A percentile compares a stretch with the other conserved stretches of the same genome.
phyloP scores from a whole-genome alignment of 257 asterid genomes.

The Mentha longifolia region DNA sequence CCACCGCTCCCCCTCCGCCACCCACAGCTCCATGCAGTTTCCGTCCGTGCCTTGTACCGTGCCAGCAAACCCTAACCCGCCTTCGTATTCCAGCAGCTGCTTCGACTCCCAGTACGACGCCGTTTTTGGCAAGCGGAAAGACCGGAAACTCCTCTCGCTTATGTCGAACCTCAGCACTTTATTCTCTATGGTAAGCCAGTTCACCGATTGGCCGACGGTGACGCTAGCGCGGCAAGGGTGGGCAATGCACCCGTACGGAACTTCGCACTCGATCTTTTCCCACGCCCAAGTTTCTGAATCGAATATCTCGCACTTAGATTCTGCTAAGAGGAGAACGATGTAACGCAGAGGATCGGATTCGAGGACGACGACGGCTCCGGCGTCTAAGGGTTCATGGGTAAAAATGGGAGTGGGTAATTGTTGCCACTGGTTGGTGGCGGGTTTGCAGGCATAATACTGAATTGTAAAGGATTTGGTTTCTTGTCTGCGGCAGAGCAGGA shows the following conservation, averaged over 20 bases:
- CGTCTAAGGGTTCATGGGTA: too few species aligned
- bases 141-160: neutral
- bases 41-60: neutral
- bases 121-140: neutral
- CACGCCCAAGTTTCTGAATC: slow-evolving; percentile 38
- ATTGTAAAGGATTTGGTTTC: too few species aligned
- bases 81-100: neutral
- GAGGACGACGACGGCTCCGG: too few species aligned
- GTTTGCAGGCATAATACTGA: too few species aligned
- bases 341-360: too few species aligned
- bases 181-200: neutral
- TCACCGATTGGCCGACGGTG: neutral
- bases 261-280: neutral
- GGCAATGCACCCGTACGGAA: neutral
- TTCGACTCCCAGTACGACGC: neutral
- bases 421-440: too few species aligned
- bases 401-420: too few species aligned
- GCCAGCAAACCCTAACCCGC: neutral
- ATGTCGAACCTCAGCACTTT: neutral
- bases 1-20: neutral
- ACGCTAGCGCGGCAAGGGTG: neutral
- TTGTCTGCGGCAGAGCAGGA: too few species aligned
- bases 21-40: neutral
- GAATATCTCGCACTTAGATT: slow-evolving; percentile 27
- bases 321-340: too few species aligned